Conservation (phyloP, 2,329 filamentous ascomycete species). For the Aspergillus costaricaensis region DNA sequence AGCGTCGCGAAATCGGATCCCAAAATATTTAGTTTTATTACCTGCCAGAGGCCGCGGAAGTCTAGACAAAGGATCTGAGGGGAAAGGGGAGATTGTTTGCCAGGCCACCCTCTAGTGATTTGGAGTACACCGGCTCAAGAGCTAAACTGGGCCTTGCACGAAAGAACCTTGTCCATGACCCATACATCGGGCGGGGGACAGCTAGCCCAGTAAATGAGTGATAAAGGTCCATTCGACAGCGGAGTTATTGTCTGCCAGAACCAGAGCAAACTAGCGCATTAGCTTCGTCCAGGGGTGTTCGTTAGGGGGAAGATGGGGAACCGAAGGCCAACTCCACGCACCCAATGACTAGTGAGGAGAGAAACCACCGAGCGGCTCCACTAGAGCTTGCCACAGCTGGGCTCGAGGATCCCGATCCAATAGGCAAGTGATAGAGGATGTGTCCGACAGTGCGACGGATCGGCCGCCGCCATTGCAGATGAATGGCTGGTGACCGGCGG, state of each 20-base stretch:
- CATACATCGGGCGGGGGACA: constrained; percentile 13
- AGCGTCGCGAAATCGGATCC: constrained; percentile 2
- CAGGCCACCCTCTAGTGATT: constrained; percentile 12
- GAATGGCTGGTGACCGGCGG: background rate
- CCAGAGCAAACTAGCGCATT: constrained; percentile 14
- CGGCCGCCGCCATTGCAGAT: background rate
- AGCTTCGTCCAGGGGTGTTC: constrained; percentile 34
- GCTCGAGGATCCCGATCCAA: constrained; percentile 5
- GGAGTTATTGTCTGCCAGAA: background rate
- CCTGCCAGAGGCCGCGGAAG: background rate
- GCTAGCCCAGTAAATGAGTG: constrained; percentile 13
- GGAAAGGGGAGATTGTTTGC: constrained; percentile 10
- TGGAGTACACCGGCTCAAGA: constrained; percentile 15
- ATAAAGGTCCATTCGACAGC: background rate
- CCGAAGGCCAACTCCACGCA: constrained; percentile 26
- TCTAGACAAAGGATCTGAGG: constrained; percentile 18
- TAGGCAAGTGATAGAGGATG: background rate
- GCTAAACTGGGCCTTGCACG: constrained; percentile 12
- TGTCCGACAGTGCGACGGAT: background rate
- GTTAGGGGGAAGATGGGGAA: constrained; percentile 28
- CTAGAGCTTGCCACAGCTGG: constrained; percentile 30
- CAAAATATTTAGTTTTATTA: background rate
- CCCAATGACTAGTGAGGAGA: constrained; percentile 32
- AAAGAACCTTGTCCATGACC: constrained; percentile 11
- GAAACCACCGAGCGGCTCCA: constrained; percentile 28